Evolutionary conservation across 257 asterid species (phyloP), one percentile per base, ranked within the genome.

Genomic region (Avicennia marina): DNA sequence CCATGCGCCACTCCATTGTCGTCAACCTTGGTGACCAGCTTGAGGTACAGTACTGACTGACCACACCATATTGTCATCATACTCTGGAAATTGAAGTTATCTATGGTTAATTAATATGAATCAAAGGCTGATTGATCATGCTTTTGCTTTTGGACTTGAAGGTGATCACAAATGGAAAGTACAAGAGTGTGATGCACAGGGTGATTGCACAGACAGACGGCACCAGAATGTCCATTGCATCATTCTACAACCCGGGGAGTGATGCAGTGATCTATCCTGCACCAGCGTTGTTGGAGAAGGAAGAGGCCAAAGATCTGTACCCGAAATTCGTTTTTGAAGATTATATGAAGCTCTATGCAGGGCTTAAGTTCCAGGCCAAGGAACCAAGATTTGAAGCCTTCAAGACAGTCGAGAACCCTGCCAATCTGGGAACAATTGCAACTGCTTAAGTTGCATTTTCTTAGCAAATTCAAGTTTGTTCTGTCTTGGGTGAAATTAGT

Each of bases 321-420:
- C 90, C 90, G 1, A 86, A 83, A 50, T 83, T 86, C 20, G 84
- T 86, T 56, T 86, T 86, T 43, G 86, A 78, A 19, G 95, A 86
- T 68, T 86, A 86, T 74, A 83, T 86, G 90, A 86, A 83, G 62
- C 76, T 75, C 45, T 86, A 86, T 58, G 70, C 80, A 16, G 81
- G 76, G 1, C 78, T 86, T 27, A 86, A 86, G 69, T 83, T 83
- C 73, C 84, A 86, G 63, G 88, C 82, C 4, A 85, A 85, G 67
- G 90, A 79, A 39, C 95, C 90, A 34, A 82, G 95, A 56, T 85
- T 85, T 67, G 88, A 85, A 63, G 86, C 95, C 46, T 69, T 85
- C 74, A 85, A 82, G 64, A 71, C 75, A 33, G 11, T 65, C 53
- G 77, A 76, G 58, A 76, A 16, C 61, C 42, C 56, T 18, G 31